These are phyloP conservation scores for Capniomyces stellatus DNA, from an alignment of 371 early-diverging fungal species.

Conservation along the genomic window DNA sequence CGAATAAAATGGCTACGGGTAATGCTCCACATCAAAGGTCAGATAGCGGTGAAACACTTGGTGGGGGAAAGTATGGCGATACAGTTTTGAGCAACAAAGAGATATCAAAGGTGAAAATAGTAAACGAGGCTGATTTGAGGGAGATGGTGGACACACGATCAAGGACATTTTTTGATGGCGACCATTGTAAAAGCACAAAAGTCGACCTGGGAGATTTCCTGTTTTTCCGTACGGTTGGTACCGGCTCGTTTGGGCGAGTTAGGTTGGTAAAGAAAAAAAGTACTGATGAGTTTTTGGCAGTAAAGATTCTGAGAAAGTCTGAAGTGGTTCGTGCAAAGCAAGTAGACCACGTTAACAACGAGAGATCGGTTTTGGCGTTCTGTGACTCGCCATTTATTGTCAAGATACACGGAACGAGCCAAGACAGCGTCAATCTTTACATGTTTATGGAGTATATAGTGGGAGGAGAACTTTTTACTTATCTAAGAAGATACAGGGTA, in stretches of 20 bases:
- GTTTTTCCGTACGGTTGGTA: constrained; percentile 70
- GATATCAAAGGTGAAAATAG: too few species aligned
- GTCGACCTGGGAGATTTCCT: constrained; percentile 45
- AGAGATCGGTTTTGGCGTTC: constrained; percentile 78
- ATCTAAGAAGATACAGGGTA: constrained; percentile 34
- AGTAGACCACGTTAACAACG: constrained; percentile 94
- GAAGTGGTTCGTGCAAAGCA: constrained; percentile 91
- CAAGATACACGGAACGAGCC: constrained; percentile 77
- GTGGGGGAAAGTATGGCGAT: too few species aligned
- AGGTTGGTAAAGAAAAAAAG: constrained; percentile 55
- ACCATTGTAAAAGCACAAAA: not conserved
- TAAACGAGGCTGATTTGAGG: too few species aligned
- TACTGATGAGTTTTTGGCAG: constrained; percentile 66
- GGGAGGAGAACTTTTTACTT: constrained; percentile 88
- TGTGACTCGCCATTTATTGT: constrained; percentile 88
- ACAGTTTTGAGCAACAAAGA: too few species aligned
- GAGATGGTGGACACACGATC: too few species aligned
- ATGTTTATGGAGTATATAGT: constrained; percentile 86
- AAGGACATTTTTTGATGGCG: not conserved
- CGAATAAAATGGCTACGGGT: too few species aligned
- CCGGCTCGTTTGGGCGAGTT: constrained; percentile 98
- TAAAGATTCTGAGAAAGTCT: constrained; percentile 90
- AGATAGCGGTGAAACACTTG: too few species aligned
- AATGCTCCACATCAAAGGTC: too few species aligned
- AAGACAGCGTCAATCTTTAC: constrained; percentile 66